Evolutionary conservation across 1,139 yeast genomes (phyloP).

Genomic region (Trichomonascaceae sp.): DNA sequence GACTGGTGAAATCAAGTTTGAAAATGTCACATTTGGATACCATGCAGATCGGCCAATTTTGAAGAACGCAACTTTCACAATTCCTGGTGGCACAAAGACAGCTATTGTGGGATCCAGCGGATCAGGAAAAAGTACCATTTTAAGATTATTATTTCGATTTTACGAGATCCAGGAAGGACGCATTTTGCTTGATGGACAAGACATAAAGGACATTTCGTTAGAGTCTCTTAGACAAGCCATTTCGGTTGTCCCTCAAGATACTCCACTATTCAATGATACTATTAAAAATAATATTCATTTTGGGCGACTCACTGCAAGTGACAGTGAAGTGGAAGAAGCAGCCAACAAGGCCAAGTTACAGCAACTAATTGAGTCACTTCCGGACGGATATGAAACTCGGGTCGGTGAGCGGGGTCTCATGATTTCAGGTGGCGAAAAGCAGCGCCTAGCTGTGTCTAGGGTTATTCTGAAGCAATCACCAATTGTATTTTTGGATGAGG

Average conservation of each 20-base stretch:
- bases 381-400: conserved; percentile 75
- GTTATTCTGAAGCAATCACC: conserved; percentile 78
- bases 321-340: conserved; percentile 61
- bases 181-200: conserved; percentile 84
- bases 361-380: conserved; percentile 58
- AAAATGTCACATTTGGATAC: conserved; percentile 90
- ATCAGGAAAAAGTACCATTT: conserved; percentile 87
- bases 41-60: conserved; percentile 84
- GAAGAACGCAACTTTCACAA: conserved; percentile 70
- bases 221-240: conserved; percentile 67
- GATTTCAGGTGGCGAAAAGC: conserved; percentile 99
- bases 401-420: conserved; percentile 99
- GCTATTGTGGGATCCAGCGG: conserved; percentile 97
- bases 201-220: conserved; percentile 66
- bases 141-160: conserved; percentile 79
- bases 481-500: conserved; percentile 92
- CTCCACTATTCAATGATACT: conserved; percentile 90
- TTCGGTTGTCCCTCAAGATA: conserved; percentile 97
- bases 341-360: conserved; percentile 67
- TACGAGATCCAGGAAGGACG: conserved; percentile 78
- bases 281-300: conserved; percentile 82
- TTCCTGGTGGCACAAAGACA: conserved; percentile 86
- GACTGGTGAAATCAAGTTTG: conserved; percentile 73
- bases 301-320: conserved; percentile 70
- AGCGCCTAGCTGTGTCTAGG: conserved; percentile 88